These are phyloP conservation scores for Mortierella antarctica DNA, from an alignment of 192 early-diverging fungal species.

Conservation along the genomic window DNA sequence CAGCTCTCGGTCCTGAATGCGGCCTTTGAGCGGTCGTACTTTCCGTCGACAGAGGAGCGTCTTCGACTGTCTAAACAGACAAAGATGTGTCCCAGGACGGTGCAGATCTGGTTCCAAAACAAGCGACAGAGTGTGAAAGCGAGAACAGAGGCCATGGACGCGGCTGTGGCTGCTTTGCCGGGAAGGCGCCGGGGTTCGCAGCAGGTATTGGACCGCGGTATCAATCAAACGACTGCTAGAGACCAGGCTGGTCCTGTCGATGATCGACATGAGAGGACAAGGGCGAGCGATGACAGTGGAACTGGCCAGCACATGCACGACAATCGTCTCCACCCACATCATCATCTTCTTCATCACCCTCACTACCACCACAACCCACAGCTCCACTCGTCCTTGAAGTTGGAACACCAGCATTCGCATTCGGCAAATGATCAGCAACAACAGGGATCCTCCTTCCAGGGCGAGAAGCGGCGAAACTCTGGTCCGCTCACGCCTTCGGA, in stretches of 20 bases:
- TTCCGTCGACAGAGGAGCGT: slow-evolving; percentile 87
- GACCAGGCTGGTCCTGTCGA: neutral
- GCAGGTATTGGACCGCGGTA: neutral
- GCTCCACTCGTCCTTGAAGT: too few species aligned
- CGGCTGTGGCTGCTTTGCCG: slow-evolving; percentile 18
- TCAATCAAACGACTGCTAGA: neutral
- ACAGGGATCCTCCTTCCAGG: neutral
- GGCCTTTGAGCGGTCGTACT: slow-evolving; percentile 81
- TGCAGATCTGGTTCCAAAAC: slow-evolving; percentile 99
- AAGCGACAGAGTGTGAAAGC: slow-evolving; percentile 82
- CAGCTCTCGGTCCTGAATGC: slow-evolving; percentile 81
- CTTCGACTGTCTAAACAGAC: slow-evolving; percentile 79
- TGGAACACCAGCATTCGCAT: neutral
- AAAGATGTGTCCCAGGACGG: slow-evolving; percentile 89
- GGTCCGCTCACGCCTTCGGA: slow-evolving; percentile 28
- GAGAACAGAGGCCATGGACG: slow-evolving; percentile 57
- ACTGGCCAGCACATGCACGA: neutral
- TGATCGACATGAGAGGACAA: slow-evolving; percentile 3
- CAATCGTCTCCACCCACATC: neutral
- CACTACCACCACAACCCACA: neutral
- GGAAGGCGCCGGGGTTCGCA: slow-evolving; percentile 21
- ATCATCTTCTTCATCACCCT: neutral
- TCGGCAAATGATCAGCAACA: neutral
- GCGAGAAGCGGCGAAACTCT: slow-evolving; percentile 34
- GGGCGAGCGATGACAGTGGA: neutral